phyloP scores from a whole-genome alignment of 352 stramenopile species.

The Peronospora tabacina region DNA sequence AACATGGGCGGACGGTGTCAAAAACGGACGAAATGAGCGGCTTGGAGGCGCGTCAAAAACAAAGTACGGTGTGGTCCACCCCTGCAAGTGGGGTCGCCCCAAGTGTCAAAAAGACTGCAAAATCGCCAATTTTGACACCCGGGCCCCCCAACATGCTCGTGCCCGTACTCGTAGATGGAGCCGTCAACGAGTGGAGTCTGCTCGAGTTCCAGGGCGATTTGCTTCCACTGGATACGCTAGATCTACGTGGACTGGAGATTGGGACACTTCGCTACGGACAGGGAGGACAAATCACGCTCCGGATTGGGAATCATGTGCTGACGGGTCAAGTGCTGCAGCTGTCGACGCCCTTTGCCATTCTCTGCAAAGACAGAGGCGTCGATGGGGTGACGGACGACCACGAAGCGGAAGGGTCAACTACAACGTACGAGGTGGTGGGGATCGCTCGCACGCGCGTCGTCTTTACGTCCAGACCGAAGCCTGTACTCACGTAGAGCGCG shows the following conservation, averaged over 20 bases:
- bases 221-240: slow-evolving; percentile 26
- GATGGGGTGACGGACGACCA: slow-evolving; percentile 3
- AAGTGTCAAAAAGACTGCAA: background rate
- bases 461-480: slow-evolving; percentile 70
- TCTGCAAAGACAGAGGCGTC: slow-evolving; percentile 38
- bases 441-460: slow-evolving; percentile 71
- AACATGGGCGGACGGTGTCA: slow-evolving; percentile 35
- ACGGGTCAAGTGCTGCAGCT: slow-evolving; percentile 61
- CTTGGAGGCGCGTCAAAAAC: background rate
- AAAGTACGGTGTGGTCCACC: background rate
- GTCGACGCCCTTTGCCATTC: slow-evolving; percentile 65
- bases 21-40: slow-evolving; percentile 27
- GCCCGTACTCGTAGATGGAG: slow-evolving; percentile 53
- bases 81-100: no score
- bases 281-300: slow-evolving; percentile 55
- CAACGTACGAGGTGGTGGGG: slow-evolving; percentile 69
- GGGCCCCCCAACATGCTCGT: slow-evolving; percentile 69
- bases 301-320: slow-evolving; percentile 80
- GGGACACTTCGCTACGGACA: slow-evolving; percentile 59
- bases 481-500: slow-evolving; percentile 37
- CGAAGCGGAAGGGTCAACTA: slow-evolving; percentile 27
- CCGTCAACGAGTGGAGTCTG: slow-evolving; percentile 68
- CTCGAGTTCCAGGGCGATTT: slow-evolving; percentile 80
- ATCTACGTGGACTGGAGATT: slow-evolving; percentile 44
- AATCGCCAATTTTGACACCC: background rate